Base-by-base conservation (phyloP, 345 rosid genomes). In the Hypericum androsaemum region DNA sequence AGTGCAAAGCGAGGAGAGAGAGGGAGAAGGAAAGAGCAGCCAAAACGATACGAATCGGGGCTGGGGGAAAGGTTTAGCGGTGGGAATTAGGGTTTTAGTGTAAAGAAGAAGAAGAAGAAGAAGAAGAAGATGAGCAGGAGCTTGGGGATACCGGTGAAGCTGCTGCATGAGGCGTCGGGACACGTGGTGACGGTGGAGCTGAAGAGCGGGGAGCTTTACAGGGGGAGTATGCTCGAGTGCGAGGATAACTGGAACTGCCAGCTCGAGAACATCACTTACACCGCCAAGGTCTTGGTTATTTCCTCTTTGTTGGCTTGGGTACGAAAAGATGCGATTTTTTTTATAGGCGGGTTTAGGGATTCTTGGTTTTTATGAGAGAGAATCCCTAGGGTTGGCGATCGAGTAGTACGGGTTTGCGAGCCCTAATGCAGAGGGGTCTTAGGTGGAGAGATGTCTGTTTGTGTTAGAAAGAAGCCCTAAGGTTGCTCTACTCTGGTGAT, bases 201-300 rank as follows among this genome's bases (percentile, higher is more conserved):
- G 12, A 86, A 86, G 73, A 83, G 88, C 61, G 90, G 95, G 11
- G 95, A 86, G 76, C 88, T 80, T 15, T 86, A 86, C 61, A 68
- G 95, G 79, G 95, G 95, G 61, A 75, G 86, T 69, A 83, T 86
- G 95, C 15, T 86, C 10, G 95, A 86, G 79, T 86, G 95, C 58
- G 95, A 86, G 65, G 95, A 86, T 58, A 86, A 86, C 79, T 86
- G 95, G 95, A 86, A 86, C 66, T 83, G 90, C 57, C 95, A 86
- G 71, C 95, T 86, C 61, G 90, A 86, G 72, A 78, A 56, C 56
- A 83, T 86, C 62, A 86, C 90, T 28, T 86, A 64, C 72, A 86
- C 90, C 36, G 88, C 95, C 38, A 75, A 75, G 83, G 95, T 74
- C 66, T 8, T 10, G 8, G 3, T 57, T 47, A 6, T 1, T 36